Conservation (phyloP, 768 basidiomycete species). For the Mycena epipterygia region DNA sequence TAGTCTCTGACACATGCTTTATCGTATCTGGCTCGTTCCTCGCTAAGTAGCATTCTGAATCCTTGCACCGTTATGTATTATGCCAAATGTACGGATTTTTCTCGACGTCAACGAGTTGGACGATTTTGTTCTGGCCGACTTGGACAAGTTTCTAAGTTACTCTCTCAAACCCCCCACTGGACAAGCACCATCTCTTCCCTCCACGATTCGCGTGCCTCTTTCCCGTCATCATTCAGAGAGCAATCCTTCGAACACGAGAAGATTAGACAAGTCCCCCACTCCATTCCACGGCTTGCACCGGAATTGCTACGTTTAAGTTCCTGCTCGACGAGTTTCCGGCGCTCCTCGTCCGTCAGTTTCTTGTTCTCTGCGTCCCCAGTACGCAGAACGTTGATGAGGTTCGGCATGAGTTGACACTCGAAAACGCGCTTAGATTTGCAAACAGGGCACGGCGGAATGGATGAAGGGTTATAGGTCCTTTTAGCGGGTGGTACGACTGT, state of each 20-base stretch:
- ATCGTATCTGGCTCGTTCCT: too few species aligned
- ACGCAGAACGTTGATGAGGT: slow-evolving; percentile 85
- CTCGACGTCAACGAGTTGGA: too few species aligned
- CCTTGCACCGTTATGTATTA: too few species aligned
- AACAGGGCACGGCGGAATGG: slow-evolving; percentile 73
- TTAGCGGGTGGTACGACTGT: slow-evolving; percentile 64
- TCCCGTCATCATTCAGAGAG: slow-evolving; percentile 59
- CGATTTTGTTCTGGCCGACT: too few species aligned
- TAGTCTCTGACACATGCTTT: too few species aligned
- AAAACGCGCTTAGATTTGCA: slow-evolving; percentile 83
- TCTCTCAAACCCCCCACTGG: slow-evolving; percentile 75
- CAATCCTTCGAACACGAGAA: slow-evolving; percentile 92
- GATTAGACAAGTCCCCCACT: slow-evolving; percentile 94
- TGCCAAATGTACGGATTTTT: too few species aligned
- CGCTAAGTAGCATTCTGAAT: too few species aligned
- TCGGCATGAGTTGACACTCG: slow-evolving; percentile 96
- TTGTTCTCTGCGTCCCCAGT: slow-evolving; percentile 41
- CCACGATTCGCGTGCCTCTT: slow-evolving; percentile 68
- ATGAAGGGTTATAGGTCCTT: slow-evolving; percentile 66
- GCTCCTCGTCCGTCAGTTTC: slow-evolving; percentile 74
- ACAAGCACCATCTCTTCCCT: slow-evolving; percentile 81
- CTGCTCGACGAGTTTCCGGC: slow-evolving; percentile 71
- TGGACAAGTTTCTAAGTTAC: too few species aligned
- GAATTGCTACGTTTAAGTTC: slow-evolving; percentile 60
- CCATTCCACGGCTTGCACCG: slow-evolving; percentile 76